Conservation (phyloP, 345 rosid genomes). For the Salix caprea region DNA sequence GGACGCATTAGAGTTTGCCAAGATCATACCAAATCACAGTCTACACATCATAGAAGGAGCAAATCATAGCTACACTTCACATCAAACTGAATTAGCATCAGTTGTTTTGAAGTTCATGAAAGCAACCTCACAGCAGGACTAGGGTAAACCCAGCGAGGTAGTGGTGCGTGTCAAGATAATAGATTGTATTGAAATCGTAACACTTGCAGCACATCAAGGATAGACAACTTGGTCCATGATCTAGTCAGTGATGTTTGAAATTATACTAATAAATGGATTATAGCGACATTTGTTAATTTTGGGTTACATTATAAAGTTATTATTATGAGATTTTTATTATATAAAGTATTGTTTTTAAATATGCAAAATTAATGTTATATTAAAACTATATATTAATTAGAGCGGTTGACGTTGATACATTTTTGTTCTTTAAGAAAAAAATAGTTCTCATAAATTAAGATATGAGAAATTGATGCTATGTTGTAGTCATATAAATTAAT, state of each 20-base stretch:
- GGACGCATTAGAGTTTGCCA: constrained; percentile 24
- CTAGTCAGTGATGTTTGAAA: neutral
- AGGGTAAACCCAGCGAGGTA: constrained; percentile 3
- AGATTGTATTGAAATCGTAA: neutral
- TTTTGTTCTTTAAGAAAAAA: too few species aligned
- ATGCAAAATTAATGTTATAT: too few species aligned
- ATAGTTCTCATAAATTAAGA: too few species aligned
- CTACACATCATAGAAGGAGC: constrained; percentile 29
- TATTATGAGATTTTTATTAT: too few species aligned
- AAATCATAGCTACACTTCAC: constrained; percentile 24
- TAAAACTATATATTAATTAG: too few species aligned
- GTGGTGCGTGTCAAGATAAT: neutral
- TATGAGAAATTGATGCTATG: too few species aligned
- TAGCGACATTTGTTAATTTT: neutral
- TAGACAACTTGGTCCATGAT: neutral
- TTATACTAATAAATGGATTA: neutral
- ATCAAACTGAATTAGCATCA: constrained; percentile 15
- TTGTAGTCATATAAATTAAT: too few species aligned
- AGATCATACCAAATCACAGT: constrained; percentile 26
- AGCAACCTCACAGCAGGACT: constrained; percentile 19
- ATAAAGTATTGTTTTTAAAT: too few species aligned
- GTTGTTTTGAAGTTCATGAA: constrained; percentile 12
- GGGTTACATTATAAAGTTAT: too few species aligned
- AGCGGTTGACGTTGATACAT: too few species aligned
- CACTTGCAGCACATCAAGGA: too few species aligned